Evolutionary conservation across 345 rosid species (phyloP).

Genomic region (Nephelium lappaceum): DNA sequence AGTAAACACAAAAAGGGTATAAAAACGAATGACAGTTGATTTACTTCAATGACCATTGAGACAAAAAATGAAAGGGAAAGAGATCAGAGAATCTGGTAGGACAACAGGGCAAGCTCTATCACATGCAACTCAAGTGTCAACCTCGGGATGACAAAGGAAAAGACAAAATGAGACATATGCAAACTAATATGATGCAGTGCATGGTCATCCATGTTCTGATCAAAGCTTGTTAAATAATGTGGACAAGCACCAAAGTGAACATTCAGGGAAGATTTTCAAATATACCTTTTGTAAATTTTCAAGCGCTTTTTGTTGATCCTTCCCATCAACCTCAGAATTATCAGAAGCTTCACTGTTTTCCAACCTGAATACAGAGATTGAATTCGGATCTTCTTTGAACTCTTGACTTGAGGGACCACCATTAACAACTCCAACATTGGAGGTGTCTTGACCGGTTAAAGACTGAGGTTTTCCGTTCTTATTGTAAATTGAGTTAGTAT

Average conservation of each 20-base stretch:
- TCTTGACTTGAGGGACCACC: conserved; percentile 44
- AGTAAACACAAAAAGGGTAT: too few species aligned
- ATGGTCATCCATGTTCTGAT: background rate
- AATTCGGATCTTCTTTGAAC: conserved; percentile 31
- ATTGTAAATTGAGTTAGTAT: conserved; percentile 25
- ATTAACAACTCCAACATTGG: conserved; percentile 42
- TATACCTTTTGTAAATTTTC: conserved; percentile 31
- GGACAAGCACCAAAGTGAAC: background rate
- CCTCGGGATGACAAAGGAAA: background rate
- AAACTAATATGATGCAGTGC: background rate
- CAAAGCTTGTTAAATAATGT: background rate
- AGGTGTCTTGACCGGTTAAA: conserved; percentile 26
- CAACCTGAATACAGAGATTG: conserved; percentile 10
- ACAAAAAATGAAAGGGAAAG: too few species aligned
- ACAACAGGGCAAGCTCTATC: background rate
- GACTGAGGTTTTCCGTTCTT: conserved; percentile 22
- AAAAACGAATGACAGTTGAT: too few species aligned
- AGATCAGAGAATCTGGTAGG: too few species aligned
- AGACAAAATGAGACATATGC: background rate
- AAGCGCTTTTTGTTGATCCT: conserved; percentile 31
- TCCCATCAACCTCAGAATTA: conserved; percentile 25
- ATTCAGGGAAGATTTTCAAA: background rate
- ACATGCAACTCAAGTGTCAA: background rate
- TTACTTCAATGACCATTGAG: too few species aligned
- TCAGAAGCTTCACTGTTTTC: conserved; percentile 33